Evolutionary conservation across 2,329 filamentous ascomycete species (phyloP).

Genomic region (Ophiocordyceps sinensis): DNA sequence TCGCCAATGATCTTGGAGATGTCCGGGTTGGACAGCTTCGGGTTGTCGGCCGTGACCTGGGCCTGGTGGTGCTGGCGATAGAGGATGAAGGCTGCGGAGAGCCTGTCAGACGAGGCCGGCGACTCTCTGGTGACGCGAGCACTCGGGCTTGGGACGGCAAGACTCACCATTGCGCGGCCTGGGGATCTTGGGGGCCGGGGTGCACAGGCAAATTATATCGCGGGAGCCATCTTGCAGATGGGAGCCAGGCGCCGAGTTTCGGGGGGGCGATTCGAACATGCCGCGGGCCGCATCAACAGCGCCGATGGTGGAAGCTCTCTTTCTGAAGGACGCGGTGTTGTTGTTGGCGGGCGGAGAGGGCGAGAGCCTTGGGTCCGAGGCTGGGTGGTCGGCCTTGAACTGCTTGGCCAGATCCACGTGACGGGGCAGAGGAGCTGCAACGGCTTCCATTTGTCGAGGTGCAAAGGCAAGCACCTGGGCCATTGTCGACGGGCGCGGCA

Average conservation of each 20-base stretch:
- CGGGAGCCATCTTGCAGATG: conserved; percentile 16
- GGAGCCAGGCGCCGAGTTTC: conserved; percentile 13
- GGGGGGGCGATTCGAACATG: conserved; percentile 14
- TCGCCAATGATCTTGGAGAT: conserved; percentile 95
- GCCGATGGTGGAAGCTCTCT: conserved; percentile 31
- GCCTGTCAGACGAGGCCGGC: too few species aligned
- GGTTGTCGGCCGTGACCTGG: conserved; percentile 64
- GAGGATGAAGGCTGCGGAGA: conserved; percentile 75
- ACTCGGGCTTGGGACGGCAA: too few species aligned
- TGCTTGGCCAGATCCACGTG: conserved; percentile 9
- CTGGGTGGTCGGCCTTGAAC: conserved; percentile 3
- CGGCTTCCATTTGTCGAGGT: conserved; percentile 9
- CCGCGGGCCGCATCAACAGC: conserved; percentile 27
- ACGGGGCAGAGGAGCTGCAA: conserved; percentile 7
- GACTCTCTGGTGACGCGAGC: too few species aligned
- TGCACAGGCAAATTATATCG: conserved; percentile 40
- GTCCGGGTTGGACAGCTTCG: conserved; percentile 85
- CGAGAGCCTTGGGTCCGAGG: background rate
- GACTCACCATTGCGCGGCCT: conserved; percentile 44
- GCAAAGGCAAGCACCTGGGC: conserved; percentile 11
- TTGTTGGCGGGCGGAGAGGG: conserved; percentile 3
- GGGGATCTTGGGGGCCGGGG: conserved; percentile 41
- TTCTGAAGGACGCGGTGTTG: conserved; percentile 18
- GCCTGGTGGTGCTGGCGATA: conserved; percentile 90
- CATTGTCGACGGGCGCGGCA: conserved; percentile 6